Evolutionary conservation across 2,329 filamentous ascomycete species (phyloP), one percentile per base, ranked within the genome.

Genomic region (Elsinoe batatas): DNA sequence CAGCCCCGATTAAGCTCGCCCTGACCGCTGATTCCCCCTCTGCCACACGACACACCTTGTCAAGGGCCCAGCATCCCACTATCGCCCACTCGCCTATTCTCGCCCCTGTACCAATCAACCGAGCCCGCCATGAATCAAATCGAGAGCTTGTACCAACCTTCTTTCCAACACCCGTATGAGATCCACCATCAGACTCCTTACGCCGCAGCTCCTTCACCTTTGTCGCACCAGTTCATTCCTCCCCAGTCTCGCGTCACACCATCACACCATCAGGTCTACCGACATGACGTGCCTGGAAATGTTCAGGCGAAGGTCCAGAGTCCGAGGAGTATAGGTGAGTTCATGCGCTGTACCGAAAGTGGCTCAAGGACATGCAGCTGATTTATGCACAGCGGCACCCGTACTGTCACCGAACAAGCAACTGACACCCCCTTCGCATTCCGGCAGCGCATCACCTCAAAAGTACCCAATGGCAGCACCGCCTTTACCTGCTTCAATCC

Each of bases 381-480:
- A 51, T 18, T 17, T 36, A 37, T 26, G 32, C 32, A 38, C 47
- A 51, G 47, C 32, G 18, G 33, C 47, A 26, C 47, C 47, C 18
- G 33, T 51, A 17, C 32, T 51, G 32, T 51, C 47, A 20, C 47
- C 47, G 13, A 51, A 15, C 7, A 51, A 51, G 47, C 47, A 49
- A 49, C 15, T 20, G 26, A 51, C 35, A 20, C 35, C 47, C 12
- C 47, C 47, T 37, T 37, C 47, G 46, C 66, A 64, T 63, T 54
- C 57, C 15, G 55, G 43, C 55, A 64, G 60, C 60, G 61, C 68
- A 61, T 62, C 66, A 58, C 65, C 62, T 42, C 64, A 67, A 60
- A 62, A 63, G 56, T 64, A 70, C 57, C 65, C 69, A 49, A 72
- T 72, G 70, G 69, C 67, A 49, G 67, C 68, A 30, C 68, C 69